These are phyloP conservation scores for Neurospora sp. DNA, from an alignment of 495 filamentous ascomycete genomes.

Conservation along the genomic window DNA sequence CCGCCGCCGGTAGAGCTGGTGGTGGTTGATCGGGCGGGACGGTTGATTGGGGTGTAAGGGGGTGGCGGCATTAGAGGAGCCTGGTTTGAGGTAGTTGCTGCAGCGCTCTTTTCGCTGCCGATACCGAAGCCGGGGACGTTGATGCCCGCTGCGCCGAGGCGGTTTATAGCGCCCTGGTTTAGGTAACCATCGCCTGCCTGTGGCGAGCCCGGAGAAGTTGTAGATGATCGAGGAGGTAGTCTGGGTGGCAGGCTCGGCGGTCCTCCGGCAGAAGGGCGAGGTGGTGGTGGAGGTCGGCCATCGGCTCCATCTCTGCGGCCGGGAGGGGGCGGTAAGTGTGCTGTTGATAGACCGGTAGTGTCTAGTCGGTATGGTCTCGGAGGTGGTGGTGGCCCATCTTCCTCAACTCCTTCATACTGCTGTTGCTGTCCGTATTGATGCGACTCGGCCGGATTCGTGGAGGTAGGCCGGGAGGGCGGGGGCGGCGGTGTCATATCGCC, in stretches of 20 bases:
- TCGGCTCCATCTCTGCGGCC: constrained; percentile 41
- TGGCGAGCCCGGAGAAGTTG: constrained; percentile 40
- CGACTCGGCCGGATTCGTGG: not conserved
- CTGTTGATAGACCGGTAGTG: constrained; percentile 60
- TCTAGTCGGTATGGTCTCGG: constrained; percentile 60
- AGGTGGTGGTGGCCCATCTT: constrained; percentile 37
- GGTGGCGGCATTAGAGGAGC: constrained; percentile 5
- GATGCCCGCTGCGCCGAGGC: constrained; percentile 68
- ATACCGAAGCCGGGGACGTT: constrained; percentile 78
- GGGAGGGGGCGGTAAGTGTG: constrained; percentile 63
- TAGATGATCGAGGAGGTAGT: constrained; percentile 29
- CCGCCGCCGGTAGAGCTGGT: constrained; percentile 2
- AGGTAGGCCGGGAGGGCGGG: constrained; percentile 2
- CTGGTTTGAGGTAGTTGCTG: not conserved
- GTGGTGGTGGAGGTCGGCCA: constrained; percentile 16
- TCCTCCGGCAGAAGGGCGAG: constrained; percentile 8
- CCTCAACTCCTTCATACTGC: constrained; percentile 27
- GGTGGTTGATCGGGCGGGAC: constrained; percentile 1
- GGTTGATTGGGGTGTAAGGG: constrained; percentile 7
- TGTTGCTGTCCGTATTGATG: constrained; percentile 14
- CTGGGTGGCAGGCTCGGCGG: constrained; percentile 69
- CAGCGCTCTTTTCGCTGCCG: constrained; percentile 24
- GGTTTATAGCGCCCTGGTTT: constrained; percentile 57
- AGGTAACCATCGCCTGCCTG: constrained; percentile 28
- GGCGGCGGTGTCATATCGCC: constrained; percentile 1